Evolutionary conservation across 768 basidiomycete species (phyloP).

Genomic region (Naematelia aurantialba): DNA sequence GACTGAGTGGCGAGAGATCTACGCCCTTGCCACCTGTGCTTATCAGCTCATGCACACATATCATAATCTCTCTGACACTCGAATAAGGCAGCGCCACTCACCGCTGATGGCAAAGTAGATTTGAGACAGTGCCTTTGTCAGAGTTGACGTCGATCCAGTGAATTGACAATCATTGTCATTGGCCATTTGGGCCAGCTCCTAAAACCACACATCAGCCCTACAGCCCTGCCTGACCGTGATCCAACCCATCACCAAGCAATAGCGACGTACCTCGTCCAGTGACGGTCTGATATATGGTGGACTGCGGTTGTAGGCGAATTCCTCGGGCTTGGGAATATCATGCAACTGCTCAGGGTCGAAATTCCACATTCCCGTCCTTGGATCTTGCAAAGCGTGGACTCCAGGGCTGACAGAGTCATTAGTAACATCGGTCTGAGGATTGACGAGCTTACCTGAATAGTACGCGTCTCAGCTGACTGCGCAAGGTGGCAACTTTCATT

Average conservation of each 20-base stretch:
- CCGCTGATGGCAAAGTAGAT: constrained; percentile 82
- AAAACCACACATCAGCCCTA: neutral
- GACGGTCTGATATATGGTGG: constrained; percentile 74
- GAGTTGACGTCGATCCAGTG: constrained; percentile 83
- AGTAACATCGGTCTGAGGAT: constrained; percentile 3
- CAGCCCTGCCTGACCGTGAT: constrained; percentile 2
- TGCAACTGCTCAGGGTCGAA: constrained; percentile 68
- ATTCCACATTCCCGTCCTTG: constrained; percentile 78
- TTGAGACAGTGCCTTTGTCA: constrained; percentile 77
- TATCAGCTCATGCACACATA: constrained; percentile 3
- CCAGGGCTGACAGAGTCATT: constrained; percentile 60
- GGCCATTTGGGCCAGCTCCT: constrained; percentile 68
- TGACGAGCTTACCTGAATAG: constrained; percentile 64
- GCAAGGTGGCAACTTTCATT: constrained; percentile 61
- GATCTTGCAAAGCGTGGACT: constrained; percentile 83
- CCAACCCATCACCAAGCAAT: neutral
- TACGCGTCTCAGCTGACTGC: constrained; percentile 66
- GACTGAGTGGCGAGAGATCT: constrained; percentile 62
- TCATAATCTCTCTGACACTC: no score
- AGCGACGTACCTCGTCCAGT: constrained; percentile 60
- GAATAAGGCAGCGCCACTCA: no score
- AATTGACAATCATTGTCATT: constrained; percentile 61
- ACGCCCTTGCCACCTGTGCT: constrained; percentile 56
- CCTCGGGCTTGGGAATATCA: constrained; percentile 67
- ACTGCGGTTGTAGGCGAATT: constrained; percentile 80